Percentiles rank a stretch among this genome's conserved stretches.
Evolutionary conservation across 768 basidiomycete genomes (phyloP).

Genomic region (Rossbeevera mucosa): DNA sequence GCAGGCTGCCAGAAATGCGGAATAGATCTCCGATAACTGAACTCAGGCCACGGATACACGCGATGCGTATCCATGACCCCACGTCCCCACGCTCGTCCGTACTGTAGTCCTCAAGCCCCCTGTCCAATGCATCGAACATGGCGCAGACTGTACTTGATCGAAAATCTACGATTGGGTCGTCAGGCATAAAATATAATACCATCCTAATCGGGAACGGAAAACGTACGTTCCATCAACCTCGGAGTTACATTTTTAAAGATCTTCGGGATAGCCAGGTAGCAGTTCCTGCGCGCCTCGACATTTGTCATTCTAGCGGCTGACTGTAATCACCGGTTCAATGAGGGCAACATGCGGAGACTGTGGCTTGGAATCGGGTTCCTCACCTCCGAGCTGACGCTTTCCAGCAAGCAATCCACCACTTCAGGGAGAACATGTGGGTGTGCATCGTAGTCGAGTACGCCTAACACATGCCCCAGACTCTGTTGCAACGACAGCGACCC

Average conservation of each 20-base stretch:
- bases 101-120: slow-evolving; percentile 86
- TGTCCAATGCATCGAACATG: slow-evolving; percentile 54
- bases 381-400: slow-evolving; percentile 54
- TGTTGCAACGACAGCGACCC: slow-evolving; percentile 59
- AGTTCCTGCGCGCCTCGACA: slow-evolving; percentile 59
- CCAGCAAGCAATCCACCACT: slow-evolving; percentile 55
- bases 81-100: slow-evolving; percentile 95
- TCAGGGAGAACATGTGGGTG: slow-evolving; percentile 51
- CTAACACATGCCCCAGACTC: slow-evolving; percentile 66
- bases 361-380: slow-evolving; percentile 22
- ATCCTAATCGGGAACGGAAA: slow-evolving; percentile 7
- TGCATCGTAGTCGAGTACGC: slow-evolving; percentile 59
- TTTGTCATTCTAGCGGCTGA: slow-evolving; percentile 36
- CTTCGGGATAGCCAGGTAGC: slow-evolving; percentile 41
- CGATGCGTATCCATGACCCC: slow-evolving; percentile 90
- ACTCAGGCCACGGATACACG: slow-evolving; percentile 65
- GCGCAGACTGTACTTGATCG: slow-evolving; percentile 40
- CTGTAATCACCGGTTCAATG: slow-evolving; percentile 24
- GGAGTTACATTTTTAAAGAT: slow-evolving; percentile 45
- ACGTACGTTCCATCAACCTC: slow-evolving; percentile 44
- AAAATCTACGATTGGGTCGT: slow-evolving; percentile 39
- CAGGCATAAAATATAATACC: slow-evolving; percentile 8
- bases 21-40: slow-evolving; percentile 51
- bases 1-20: slow-evolving; percentile 35
- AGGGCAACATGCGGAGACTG: slow-evolving; percentile 18